These are phyloP conservation scores for Dothistroma pini DNA, from an alignment of 2,329 filamentous ascomycete genomes.

Conservation along the genomic window DNA sequence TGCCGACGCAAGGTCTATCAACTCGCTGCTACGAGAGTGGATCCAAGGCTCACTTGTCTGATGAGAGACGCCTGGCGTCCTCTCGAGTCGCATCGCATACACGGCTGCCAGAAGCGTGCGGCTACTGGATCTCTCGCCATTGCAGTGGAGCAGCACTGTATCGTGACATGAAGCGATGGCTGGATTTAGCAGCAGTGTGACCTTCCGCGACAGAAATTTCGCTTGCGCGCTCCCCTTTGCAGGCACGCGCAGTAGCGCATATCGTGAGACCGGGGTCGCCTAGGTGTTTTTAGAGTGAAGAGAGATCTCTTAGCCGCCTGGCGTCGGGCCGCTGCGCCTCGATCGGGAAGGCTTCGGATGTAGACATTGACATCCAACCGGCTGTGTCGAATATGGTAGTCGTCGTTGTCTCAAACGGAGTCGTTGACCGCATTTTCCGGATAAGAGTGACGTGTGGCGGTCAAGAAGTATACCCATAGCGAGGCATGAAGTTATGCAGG, in stretches of 20 bases:
- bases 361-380: neutral
- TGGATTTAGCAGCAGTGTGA: conserved; percentile 10
- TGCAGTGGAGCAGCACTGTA: neutral
- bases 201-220: conserved; percentile 8
- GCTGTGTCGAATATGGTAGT: neutral
- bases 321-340: neutral
- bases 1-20: conserved; percentile 8
- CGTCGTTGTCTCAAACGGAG: neutral
- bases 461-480: neutral
- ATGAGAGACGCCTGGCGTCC: conserved; percentile 6
- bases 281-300: conserved; percentile 6
- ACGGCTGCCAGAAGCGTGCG: neutral
- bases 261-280: conserved; percentile 4
- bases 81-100: conserved; percentile 10
- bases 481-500: neutral
- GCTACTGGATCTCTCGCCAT: conserved; percentile 5
- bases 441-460: neutral
- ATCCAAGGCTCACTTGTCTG: conserved; percentile 9
- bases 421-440: neutral
- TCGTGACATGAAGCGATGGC: conserved; percentile 11
- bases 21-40: conserved; percentile 7
- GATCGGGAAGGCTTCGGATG: neutral
- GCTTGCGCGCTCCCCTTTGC: conserved; percentile 7
- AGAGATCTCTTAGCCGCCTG: conserved; percentile 1
- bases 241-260: conserved; percentile 9